A percentile compares a stretch with the other conserved stretches of the same genome.
Conservation (phyloP, 2,329 filamentous ascomycete species). For the Chrysosporium queenslandicum region DNA sequence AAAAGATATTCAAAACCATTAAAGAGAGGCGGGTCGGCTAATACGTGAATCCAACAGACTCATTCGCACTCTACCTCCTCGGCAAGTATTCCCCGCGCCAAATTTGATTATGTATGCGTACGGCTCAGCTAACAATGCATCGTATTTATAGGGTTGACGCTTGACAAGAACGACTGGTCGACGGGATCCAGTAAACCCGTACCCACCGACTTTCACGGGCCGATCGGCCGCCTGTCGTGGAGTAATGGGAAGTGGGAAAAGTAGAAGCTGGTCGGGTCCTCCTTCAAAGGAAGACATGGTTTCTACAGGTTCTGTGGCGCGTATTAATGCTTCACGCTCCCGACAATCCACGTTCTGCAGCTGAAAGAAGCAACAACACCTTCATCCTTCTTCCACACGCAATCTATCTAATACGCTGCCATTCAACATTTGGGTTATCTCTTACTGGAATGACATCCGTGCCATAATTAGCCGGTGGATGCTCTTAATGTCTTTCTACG, state of each 20-base stretch:
- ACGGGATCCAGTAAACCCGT: conserved; percentile 6
- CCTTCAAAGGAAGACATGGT: no score
- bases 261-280: background rate
- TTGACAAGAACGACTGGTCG: conserved; percentile 9
- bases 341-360: no score
- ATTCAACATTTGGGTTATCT: no score
- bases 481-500: no score
- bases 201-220: conserved; percentile 2
- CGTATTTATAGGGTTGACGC: conserved; percentile 4
- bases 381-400: no score
- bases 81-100: background rate
- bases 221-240: conserved; percentile 2
- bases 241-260: conserved; percentile 1
- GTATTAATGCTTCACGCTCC: no score
- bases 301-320: no score
- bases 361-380: no score
- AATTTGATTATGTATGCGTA: background rate
- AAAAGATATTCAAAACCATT: no score
- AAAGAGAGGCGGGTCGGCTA: background rate
- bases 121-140: background rate
- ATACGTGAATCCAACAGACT: background rate
- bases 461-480: no score
- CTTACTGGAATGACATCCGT: no score
- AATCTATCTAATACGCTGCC: no score
- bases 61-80: conserved; percentile 5